Percentiles rank a stretch among this genome's conserved stretches.
Evolutionary conservation across 192 early-diverging fungal species (phyloP).

Genomic region (Backusella westeae): DNA sequence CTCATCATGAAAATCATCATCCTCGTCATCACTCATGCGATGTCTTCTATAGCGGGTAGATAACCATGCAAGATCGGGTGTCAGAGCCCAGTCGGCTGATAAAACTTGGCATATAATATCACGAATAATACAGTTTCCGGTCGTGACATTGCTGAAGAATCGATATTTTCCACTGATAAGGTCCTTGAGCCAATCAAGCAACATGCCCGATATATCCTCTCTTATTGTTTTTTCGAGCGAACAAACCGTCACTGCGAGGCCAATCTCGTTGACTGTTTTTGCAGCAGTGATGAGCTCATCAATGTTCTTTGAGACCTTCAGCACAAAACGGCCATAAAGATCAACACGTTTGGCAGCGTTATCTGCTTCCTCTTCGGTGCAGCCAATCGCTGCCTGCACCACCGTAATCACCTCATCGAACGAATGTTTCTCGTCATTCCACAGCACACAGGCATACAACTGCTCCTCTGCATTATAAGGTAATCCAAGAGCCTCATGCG

Average conservation of each 20-base stretch:
- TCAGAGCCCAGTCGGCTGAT: conserved; percentile 54
- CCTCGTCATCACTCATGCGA: background rate
- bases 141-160: conserved; percentile 28
- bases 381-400: conserved; percentile 62
- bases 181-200: conserved; percentile 82
- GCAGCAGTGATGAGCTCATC: conserved; percentile 66
- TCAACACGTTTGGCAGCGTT: conserved; percentile 82
- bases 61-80: conserved; percentile 22
- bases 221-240: conserved; percentile 81
- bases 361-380: conserved; percentile 62
- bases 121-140: conserved; percentile 43
- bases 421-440: conserved; percentile 98
- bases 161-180: conserved; percentile 58
- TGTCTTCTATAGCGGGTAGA: conserved; percentile 15
- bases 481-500: conserved; percentile 16
- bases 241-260: conserved; percentile 75
- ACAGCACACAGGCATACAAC: conserved; percentile 78
- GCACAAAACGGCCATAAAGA: conserved; percentile 74
- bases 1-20: background rate
- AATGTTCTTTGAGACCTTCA: conserved; percentile 66
- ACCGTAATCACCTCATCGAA: conserved; percentile 90
- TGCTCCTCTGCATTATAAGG: background rate
- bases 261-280: conserved; percentile 63
- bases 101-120: conserved; percentile 61
- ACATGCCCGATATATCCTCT: conserved; percentile 77